A percentile compares a stretch with the other conserved stretches of the same genome.
Evolutionary conservation across 2,329 filamentous ascomycete genomes (phyloP).

Genomic region (Hymenoscyphus scutula): DNA sequence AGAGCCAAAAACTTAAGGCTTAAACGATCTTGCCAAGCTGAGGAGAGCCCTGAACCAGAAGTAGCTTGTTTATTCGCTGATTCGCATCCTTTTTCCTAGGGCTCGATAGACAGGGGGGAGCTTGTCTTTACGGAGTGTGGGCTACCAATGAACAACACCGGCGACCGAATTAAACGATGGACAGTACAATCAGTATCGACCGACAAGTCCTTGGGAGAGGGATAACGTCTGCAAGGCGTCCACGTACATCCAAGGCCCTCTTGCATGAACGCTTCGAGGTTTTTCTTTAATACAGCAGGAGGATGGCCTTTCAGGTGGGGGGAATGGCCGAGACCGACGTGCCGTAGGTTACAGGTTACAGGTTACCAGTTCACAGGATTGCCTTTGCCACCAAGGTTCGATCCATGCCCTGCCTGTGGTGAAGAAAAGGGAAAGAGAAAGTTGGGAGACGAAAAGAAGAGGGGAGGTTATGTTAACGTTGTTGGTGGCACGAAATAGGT

Average conservation of each 20-base stretch:
- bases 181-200: no score
- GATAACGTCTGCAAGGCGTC: not conserved
- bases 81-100: not conserved
- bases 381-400: no score
- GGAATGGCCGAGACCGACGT: no score
- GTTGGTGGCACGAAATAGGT: not conserved
- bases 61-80: not conserved
- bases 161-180: no score
- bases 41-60: not conserved
- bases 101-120: not conserved
- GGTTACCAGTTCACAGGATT: no score
- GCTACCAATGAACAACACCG: no score
- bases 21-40: not conserved
- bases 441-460: no score
- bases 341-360: no score
- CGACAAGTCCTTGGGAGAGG: not conserved
- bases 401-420: no score
- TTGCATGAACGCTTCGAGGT: not conserved
- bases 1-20: not conserved
- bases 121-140: not conserved
- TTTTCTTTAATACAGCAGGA: not conserved
- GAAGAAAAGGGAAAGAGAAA: no score
- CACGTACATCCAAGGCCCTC: not conserved
- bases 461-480: not conserved
- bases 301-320: no score